Conservation (phyloP, 495 filamentous ascomycete genomes). For the Penicillium maclennaniae region DNA sequence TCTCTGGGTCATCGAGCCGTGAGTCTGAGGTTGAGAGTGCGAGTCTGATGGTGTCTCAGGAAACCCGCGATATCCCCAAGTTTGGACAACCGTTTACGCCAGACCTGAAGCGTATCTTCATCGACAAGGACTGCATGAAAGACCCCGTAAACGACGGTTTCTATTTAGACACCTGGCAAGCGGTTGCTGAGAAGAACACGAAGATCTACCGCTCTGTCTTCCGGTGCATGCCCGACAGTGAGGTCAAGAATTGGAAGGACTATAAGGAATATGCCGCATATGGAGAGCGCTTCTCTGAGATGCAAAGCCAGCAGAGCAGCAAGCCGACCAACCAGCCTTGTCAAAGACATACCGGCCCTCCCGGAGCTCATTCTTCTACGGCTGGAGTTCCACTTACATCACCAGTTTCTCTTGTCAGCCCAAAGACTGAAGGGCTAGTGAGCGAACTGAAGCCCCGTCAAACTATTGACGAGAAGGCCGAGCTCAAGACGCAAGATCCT, state of each 20-base stretch:
- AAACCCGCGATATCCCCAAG: conserved; percentile 39
- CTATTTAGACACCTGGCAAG: conserved; percentile 81
- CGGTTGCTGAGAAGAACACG: conserved; percentile 91
- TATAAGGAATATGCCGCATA: conserved; percentile 87
- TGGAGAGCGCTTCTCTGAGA: conserved; percentile 70
- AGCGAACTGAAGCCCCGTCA: conserved; percentile 21
- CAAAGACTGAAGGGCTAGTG: conserved; percentile 19
- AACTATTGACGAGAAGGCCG: conserved; percentile 28
- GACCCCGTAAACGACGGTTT: conserved; percentile 83
- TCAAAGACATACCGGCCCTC: conserved; percentile 37
- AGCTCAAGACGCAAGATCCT: conserved; percentile 2
- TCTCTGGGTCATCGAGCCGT: conserved; percentile 48
- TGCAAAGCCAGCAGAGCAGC: conserved; percentile 50
- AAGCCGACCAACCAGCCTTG: conserved; percentile 36
- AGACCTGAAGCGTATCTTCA: conserved; percentile 61
- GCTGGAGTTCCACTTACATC: conserved; percentile 17
- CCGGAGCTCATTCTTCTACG: conserved; percentile 33
- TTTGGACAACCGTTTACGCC: conserved; percentile 55
- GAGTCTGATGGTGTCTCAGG: conserved; percentile 35
- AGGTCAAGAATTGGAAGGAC: conserved; percentile 89
- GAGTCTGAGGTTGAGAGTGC: conserved; percentile 75
- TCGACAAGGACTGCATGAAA: conserved; percentile 67
- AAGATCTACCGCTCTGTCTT: conserved; percentile 90
- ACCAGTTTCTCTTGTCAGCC: conserved; percentile 13
- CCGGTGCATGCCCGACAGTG: conserved; percentile 92